Base-by-base conservation (phyloP, 1,284 basidiomycete genomes). In the Rhodotorula sp. region DNA sequence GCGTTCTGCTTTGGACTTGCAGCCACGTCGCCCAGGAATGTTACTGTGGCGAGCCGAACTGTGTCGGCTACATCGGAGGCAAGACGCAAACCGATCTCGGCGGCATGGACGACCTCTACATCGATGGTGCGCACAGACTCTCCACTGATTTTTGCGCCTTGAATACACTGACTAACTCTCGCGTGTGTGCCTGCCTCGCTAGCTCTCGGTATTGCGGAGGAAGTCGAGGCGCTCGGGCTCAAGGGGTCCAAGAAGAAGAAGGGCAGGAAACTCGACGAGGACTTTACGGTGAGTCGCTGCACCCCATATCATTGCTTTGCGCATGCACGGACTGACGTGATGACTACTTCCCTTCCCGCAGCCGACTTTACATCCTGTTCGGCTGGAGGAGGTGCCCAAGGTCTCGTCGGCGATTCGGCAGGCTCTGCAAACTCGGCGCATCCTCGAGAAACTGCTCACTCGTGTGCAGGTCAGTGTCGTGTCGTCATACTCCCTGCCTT, bases 61-160 rank as follows among this genome's bases (percentile, higher is more conserved):
- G 97, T 79, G 90, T 97, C 12, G 97, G 97, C 5, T 92, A 88
- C 77, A 92, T 99, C 73, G 97, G 97, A 74, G 97, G 97, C 43
- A 99, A 98, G 84, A 99, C 95, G 0, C 97, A 99, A 83, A 99
- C 97, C 1, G 97, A 99, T 80, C 86, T 98, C 28, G 90, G 85
- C 21, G 84, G 89, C 23, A 95, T 99, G 89, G 93, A 97, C 80
- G 93, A 98, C 78, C 85, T 98, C 16, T 94, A 92, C 83, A 87
- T 99, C 55, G 94, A 98, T 78, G 94, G 92, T 69, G 48, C 28
- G 28, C 28, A 28, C 28, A 28, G 28, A 28, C 28, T 28, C 12
- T 59, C 62, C 31, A 61, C 73, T 45, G 69, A 48, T 19, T 23
- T n/a, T n/a, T 47, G 7, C 50, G 3, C 21, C 18, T 54, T 12